Base-by-base conservation (phyloP, 148 eudicot genomes). In the Polygonum aviculare region DNA sequence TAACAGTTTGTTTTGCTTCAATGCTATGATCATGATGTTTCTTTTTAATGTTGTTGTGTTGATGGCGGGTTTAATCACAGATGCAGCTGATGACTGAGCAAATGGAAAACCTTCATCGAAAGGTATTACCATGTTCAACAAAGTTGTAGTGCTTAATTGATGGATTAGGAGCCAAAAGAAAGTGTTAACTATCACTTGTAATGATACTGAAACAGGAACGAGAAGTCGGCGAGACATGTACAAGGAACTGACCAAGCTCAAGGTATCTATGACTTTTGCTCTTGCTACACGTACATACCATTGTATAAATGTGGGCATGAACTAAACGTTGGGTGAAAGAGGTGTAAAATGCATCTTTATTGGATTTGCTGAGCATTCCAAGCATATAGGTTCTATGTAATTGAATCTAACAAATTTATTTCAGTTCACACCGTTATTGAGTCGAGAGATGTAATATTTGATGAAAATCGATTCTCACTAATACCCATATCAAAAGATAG, bases 211-310 rank as follows among this genome's bases (percentile, higher is more conserved):
- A n/a, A 73, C 82, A 94, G 98, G 98, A 92, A 82, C 92, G 98
- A 73, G 92, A 90, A 26, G 93, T 90, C 21, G 97, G 98, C 67
- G n/a, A n/a, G 97, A 94, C 84, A 76, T 94, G 71, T 92, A 90
- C 87, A 86, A 92, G 87, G 93, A 90, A 74, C 87, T 94, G 75
- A n/a, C n/a, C n/a, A 94, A 92, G 89, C 79, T 86, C 59, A 92
- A 88, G 91, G 97, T 94, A 83, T 83, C 86, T 59, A 14, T 15
- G 19, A n/a, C 18, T 15, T 14, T 51, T 14, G 55, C 12, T 70
- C 69, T 19, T 19, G 19, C 69, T 19, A 60, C 11, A n/a, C n/a
- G 10, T 4, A 65, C 36, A 33, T 69, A 5, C 18, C 2, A 35
- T 31, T 69, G 35, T 18, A 41, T 45, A 4, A 15, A 67, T 67